Evolutionary conservation across 2,329 filamentous ascomycete species (phyloP).

Genomic region (Aspergillus aculeatinus): DNA sequence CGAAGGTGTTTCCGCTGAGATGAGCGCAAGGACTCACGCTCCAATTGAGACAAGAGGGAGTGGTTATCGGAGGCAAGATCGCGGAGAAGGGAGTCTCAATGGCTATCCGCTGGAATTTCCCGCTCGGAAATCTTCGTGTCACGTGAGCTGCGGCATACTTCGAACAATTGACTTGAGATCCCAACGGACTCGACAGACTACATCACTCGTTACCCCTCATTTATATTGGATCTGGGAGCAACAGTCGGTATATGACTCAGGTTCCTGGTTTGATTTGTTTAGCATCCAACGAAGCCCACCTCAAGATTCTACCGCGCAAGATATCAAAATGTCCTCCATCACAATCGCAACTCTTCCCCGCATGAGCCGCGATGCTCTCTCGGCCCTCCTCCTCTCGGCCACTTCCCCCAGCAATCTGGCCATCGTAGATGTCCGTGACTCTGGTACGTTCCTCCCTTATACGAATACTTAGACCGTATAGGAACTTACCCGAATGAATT

Average conservation of each 20-base stretch:
- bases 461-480: neutral
- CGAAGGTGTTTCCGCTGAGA: no score
- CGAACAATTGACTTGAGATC: neutral
- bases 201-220: no score
- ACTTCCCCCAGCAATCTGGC: constrained; percentile 55
- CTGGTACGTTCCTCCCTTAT: constrained; percentile 51
- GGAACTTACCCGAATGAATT: neutral
- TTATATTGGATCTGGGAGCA: neutral
- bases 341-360: constrained; percentile 64
- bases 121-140: constrained; percentile 12
- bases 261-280: neutral
- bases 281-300: neutral
- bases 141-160: constrained; percentile 13
- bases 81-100: neutral
- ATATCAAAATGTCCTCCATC: constrained; percentile 49
- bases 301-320: neutral
- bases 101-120: constrained; percentile 14
- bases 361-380: constrained; percentile 68
- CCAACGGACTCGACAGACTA: neutral
- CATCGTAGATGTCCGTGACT: constrained; percentile 86
- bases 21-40: no score
- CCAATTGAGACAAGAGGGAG: neutral
- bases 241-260: neutral
- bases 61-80: neutral
- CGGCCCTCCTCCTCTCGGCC: constrained; percentile 60